Evolutionary conservation across 495 filamentous ascomycete genomes (phyloP), one percentile per base, ranked within the genome.

Genomic region (Penicillium angulare): DNA sequence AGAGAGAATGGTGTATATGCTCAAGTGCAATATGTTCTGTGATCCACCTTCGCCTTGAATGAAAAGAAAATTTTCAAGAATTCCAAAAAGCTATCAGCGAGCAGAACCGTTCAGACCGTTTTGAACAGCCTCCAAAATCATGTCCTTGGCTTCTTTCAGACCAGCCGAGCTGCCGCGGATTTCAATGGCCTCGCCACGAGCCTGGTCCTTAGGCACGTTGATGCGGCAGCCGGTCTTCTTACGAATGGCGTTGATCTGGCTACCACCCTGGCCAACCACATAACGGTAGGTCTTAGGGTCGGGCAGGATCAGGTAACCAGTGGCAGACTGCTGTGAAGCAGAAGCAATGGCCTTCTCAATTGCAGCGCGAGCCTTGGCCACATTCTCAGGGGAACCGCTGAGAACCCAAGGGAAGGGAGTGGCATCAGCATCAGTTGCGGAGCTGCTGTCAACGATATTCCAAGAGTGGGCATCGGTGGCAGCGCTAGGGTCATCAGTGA

Each of bases 161-260:
- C 88, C 89, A 43, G 89, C 87, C 59, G 79, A 80, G 49, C 77
- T 80, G 23, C 93, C 93, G 45, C 84, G 71, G 59, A 97, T 84
- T 72, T 95, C 88, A 61, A 97, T 97, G 2, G 92, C 88, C 62
- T 96, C 90, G 27, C 76, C 80, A 59, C 79, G 82, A 32, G 79
- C 79, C 57, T 92, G 84, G 63, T 88, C 86, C 53, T 87, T 83
- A 34, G 93, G 93, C 39, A 97, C 90, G 31, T 87, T 89, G 67
- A 99, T 92, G 65, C 85, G 87, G 75, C 90, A 95, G 23, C 87
- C 89, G 36, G 91, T 97, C 74, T 92, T 83, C 70, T 87, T 90
- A 49, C 95, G 85, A 64, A 99, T 97, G 8, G 79, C 72, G 67
- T 95, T 96, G 70, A 99, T 91, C 66, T 91, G 89, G 65, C 82